Evolutionary conservation across 345 rosid genomes (phyloP).

Genomic region (Toxicodendron radicans): DNA sequence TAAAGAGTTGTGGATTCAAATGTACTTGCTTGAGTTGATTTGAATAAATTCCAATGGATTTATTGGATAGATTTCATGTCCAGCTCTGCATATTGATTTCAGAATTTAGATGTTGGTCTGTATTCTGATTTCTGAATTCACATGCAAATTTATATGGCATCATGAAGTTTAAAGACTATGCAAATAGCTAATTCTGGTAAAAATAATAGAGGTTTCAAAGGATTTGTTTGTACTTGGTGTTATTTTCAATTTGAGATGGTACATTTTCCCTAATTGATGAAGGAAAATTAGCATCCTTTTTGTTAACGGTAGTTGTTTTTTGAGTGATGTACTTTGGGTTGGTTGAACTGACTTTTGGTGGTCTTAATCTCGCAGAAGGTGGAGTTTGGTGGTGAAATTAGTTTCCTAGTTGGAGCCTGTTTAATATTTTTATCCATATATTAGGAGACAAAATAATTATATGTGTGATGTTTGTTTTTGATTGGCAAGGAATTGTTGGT

Average conservation of each 20-base stretch:
- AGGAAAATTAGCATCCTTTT: neutral
- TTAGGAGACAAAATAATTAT: too few species aligned
- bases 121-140: neutral
- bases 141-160: neutral
- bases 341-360: neutral
- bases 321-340: neutral
- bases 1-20: neutral
- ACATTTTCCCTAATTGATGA: neutral
- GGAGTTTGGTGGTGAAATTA: neutral
- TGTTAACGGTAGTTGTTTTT: neutral
- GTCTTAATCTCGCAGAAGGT: neutral
- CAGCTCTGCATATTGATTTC: neutral
- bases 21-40: neutral
- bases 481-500: conserved; percentile 8
- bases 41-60: neutral
- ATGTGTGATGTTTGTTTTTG: neutral
- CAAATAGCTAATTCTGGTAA: neutral
- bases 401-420: conserved; percentile 13
- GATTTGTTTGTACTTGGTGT: neutral
- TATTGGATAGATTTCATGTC: neutral
- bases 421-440: neutral
- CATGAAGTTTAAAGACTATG: neutral
- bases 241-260: neutral
- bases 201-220: neutral
- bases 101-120: neutral